Evolutionary conservation across 2,329 filamentous ascomycete species (phyloP).

Genomic region (Fusarium pininemorale): DNA sequence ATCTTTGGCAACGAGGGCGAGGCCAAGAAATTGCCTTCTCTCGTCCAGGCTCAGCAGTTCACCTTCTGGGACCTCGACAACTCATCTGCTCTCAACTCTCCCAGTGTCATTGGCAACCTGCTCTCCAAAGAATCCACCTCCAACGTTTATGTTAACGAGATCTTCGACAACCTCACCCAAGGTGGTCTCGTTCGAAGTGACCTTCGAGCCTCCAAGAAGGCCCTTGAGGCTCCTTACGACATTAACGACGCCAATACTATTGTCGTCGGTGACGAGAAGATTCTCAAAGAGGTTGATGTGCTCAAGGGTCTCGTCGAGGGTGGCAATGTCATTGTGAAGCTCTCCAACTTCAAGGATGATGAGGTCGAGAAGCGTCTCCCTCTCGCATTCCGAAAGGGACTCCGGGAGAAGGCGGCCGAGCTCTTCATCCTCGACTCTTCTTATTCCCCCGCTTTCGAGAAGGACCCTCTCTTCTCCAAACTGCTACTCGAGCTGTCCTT

Average conservation of each 20-base stretch:
- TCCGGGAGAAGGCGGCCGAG: slow-evolving; percentile 75
- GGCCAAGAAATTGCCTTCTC: slow-evolving; percentile 51
- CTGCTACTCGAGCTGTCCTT: slow-evolving; percentile 84
- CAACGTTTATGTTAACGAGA: slow-evolving; percentile 70
- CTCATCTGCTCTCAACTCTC: slow-evolving; percentile 72
- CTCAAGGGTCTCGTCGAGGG: slow-evolving; percentile 74
- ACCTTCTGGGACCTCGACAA: slow-evolving; percentile 92
- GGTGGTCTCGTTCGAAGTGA: slow-evolving; percentile 87
- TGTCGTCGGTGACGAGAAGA: slow-evolving; percentile 80
- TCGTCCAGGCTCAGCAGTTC: slow-evolving; percentile 78
- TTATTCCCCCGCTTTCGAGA: slow-evolving; percentile 72
- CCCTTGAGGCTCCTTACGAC: slow-evolving; percentile 84
- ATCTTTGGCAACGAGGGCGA: slow-evolving; percentile 65
- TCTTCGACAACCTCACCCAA: slow-evolving; percentile 71
- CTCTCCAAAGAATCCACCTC: slow-evolving; percentile 77
- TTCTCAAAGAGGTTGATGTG: slow-evolving; percentile 82
- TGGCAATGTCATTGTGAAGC: slow-evolving; percentile 78
- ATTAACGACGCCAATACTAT: slow-evolving; percentile 81
- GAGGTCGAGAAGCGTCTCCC: slow-evolving; percentile 90
- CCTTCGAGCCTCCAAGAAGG: slow-evolving; percentile 82
- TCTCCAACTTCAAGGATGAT: slow-evolving; percentile 84
- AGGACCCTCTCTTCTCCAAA: slow-evolving; percentile 70
- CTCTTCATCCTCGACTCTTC: slow-evolving; percentile 81
- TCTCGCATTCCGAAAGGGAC: slow-evolving; percentile 71
- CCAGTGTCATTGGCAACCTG: slow-evolving; percentile 65